Percentiles rank a stretch among this genome's conserved stretches.
These are phyloP conservation scores for Tuber magnatum DNA, from an alignment of 495 filamentous ascomycete species.

Conservation along the genomic window DNA sequence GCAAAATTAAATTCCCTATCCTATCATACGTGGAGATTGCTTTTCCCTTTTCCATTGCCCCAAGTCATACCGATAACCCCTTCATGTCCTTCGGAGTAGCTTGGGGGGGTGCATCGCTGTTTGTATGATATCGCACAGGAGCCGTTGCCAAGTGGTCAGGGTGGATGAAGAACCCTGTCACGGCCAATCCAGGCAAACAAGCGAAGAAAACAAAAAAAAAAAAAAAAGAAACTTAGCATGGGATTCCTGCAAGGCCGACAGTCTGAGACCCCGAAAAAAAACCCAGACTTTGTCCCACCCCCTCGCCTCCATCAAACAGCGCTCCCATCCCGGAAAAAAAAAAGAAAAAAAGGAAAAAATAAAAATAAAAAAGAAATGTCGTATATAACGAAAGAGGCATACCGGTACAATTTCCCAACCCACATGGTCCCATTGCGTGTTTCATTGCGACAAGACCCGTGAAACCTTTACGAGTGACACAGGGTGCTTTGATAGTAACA, in stretches of 20 bases:
- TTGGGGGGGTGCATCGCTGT: background rate
- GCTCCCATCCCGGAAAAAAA: background rate
- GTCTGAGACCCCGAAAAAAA: background rate
- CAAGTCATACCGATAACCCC: background rate
- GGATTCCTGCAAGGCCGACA: background rate
- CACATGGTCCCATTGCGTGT: background rate
- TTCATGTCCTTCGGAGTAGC: background rate
- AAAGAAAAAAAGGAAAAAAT: too few species aligned
- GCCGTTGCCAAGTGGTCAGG: background rate
- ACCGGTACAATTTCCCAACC: background rate
- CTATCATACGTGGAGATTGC: background rate
- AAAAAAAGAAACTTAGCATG: background rate
- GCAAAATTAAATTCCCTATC: background rate
- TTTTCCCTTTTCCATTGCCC: background rate
- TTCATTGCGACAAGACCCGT: background rate
- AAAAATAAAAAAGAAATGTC: background rate
- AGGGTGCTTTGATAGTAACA: background rate
- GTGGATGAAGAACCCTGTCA: background rate
- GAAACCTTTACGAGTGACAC: background rate
- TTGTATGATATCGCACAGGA: background rate
- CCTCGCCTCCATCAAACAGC: background rate
- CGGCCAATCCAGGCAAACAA: background rate
- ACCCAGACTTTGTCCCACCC: background rate
- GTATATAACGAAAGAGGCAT: background rate
- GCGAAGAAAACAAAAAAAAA: background rate